Base-by-base conservation (phyloP, 768 basidiomycete genomes). In the Collybia sp. region DNA sequence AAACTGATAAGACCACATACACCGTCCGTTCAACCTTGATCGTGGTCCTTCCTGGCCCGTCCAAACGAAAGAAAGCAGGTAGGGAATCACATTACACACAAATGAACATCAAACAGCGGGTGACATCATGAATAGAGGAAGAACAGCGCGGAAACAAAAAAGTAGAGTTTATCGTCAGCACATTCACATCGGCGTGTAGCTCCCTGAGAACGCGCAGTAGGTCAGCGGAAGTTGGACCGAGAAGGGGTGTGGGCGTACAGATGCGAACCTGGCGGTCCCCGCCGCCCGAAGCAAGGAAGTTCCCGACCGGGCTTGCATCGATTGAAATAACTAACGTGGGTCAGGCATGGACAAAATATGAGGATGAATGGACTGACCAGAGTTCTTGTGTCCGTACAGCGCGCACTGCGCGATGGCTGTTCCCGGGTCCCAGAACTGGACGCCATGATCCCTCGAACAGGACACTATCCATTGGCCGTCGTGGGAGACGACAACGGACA, bases 381-480 rank as follows among this genome's bases (percentile, higher is more conserved):
- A 73, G 50, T 80, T 78, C 58, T 77, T 79, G 55, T 80, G 78
- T 3, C 78, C 77, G 62, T 97, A 94, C 30, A 99, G 72, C 87
- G 95, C 92, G 58, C 90, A 86, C 63, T 98, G 94, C 57, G 92
- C 85, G 35, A 82, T 77, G 25, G 74, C 76, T 11, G 76, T 76
- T 51, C 79, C 73, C 43, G 89, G 80, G 60, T 94, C 90, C 85
- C 89, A 92, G 61, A 95, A 93, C 63, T 94, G 91, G 45, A 99
- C 93, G 0, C 92, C 88, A 11, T 96, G 87, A 62, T 99, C 96
- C 69, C 97, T 97, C 3, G 77, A 77, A 1, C 96, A 94, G 9
- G 91, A 93, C 10, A 96, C 94, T 54, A 98, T 85, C 89, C 93
- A 80, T 53, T 89, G 82, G 4, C 90, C 91, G 64, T 97, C 94